phyloP scores from a whole-genome alignment of 1,284 basidiomycete genomes.

The Cutaneotrichosporon cavernicola region DNA sequence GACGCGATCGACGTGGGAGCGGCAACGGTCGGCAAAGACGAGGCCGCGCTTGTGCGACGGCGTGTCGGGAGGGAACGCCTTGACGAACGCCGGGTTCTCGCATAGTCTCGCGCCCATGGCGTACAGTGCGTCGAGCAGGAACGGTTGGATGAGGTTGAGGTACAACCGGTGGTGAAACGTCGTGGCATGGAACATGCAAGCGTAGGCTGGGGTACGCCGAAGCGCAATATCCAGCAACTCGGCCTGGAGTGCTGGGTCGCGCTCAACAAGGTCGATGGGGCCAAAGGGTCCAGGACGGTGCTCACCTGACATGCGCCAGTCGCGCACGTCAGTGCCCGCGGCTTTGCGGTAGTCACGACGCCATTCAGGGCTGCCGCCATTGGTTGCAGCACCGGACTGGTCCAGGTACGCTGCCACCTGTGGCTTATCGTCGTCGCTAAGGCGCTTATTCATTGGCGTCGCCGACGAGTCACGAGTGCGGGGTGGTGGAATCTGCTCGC shows the following conservation, averaged over 20 bases:
- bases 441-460: constrained; percentile 20
- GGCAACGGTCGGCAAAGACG: constrained; percentile 45
- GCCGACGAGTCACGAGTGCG: constrained; percentile 44
- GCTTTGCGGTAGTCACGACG: constrained; percentile 19
- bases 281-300: constrained; percentile 12
- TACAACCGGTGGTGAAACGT: constrained; percentile 55
- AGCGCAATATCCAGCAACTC: constrained; percentile 48
- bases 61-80: constrained; percentile 32
- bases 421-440: constrained; percentile 19
- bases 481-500: constrained; percentile 52
- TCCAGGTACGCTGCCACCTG: not conserved
- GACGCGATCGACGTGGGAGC: constrained; percentile 37
- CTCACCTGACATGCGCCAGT: constrained; percentile 15
- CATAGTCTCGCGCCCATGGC: constrained; percentile 51
- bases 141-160: constrained; percentile 48
- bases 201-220: constrained; percentile 50
- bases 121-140: constrained; percentile 55
- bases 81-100: constrained; percentile 41
- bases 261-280: constrained; percentile 42
- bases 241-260: constrained; percentile 36
- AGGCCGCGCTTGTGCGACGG: constrained; percentile 45
- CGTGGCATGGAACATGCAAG: constrained; percentile 52
- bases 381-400: constrained; percentile 4
- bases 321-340: constrained; percentile 7
- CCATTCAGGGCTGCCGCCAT: constrained; percentile 10